Evolutionary conservation across 2,329 filamentous ascomycete genomes (phyloP), one percentile per base, ranked within the genome.

Genomic region (Hypoxylon sp.): DNA sequence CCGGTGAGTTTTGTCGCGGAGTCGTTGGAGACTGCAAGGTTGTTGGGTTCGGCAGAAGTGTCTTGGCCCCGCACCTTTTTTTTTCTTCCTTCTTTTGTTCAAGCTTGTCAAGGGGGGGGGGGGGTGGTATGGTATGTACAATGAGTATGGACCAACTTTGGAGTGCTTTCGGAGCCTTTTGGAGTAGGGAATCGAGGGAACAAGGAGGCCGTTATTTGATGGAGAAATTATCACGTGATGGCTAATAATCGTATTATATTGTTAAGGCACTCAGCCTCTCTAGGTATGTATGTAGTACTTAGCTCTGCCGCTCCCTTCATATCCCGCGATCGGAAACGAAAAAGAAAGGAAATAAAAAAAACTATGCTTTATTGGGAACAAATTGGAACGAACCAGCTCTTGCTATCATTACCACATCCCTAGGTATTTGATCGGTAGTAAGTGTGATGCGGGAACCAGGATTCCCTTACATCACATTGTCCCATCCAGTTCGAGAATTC

Each of bases 11-110:
- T 53, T 62, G 39, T 70, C 48, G 46, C 55, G 51, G 52, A 68
- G 50, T 62, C 29, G 33, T 14, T 50, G 31, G 48, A 58, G 52
- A 24, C 44, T 61, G 52, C 17, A 58, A 67, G 48, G 44, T 54
- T 67, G 67, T 70, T 65, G 60, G 64, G 64, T 65, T 65, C 64
- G 68, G 64, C 54, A 70, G 68, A 70, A 65, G 61, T 52, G 64
- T 60, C 64, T 64, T 67, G 60, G 68, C 68, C 68, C 67, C 67
- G 67, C 67, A 70, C 67, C 42, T 63, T 61, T 44, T 35, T 46
- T 35, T 44, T 14, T 48, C 19, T 22, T 22, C 19, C 19, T 26
- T 39, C 51, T 26, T 42, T 58, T 58, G 51, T 53, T 50, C 50
- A 61, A 33, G 50, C 35, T 52, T 69, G 53, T 63, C 62, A 66